Evolutionary conservation across 176 grass and related monocot genomes (phyloP), one percentile per base, ranked within the genome.

Genomic region (Cenchrus purpureus): DNA sequence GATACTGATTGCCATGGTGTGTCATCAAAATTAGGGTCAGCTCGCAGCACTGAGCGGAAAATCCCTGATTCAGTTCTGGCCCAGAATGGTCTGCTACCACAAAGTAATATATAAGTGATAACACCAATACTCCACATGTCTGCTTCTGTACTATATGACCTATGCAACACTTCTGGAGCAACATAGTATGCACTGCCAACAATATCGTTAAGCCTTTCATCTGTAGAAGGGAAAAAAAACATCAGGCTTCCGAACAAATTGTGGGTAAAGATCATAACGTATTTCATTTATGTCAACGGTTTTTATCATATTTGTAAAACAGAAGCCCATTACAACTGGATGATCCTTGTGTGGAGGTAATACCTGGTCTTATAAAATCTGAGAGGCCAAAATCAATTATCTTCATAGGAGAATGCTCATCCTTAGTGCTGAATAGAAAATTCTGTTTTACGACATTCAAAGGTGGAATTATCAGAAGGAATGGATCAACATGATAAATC

Each of bases 71-170:
- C 97, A 45, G 97, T 99, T 29, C 94, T 86, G 77, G 97, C 97
- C 97, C 97, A 99, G 77, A 99, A 99, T 63, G 97, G 97, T 80
- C 97, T 92, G 76, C 91, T 96, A 85, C 97, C 97, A 74, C 94
- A 99, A 45, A 99, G 67, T 75, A 99, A 95, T 72, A 99, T 99
- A 86, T 94, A 99, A 62, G 91, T 90, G 80, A 99, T 99, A 49
- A 99, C 97, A 80, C 97, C 97, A 77, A 97, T 82, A 82, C 97
- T 99, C 97, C 97, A 99, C 89, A 99, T 97, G 63, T 99, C 97
- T 63, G 97, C 97, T 86, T 99, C 97, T 22, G 88, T 97, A 75
- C 91, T 94, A 82, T 99, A 99, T 71, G 97, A 94, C 80, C 97
- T 92, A 86, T 99, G 92, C 68, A 99, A 81, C 19, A 99, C 97